A percentile compares a stretch with the other conserved stretches of the same genome.
These are phyloP conservation scores for Stellera chamaejasme DNA, from an alignment of 345 rosid species.

Conservation along the genomic window DNA sequence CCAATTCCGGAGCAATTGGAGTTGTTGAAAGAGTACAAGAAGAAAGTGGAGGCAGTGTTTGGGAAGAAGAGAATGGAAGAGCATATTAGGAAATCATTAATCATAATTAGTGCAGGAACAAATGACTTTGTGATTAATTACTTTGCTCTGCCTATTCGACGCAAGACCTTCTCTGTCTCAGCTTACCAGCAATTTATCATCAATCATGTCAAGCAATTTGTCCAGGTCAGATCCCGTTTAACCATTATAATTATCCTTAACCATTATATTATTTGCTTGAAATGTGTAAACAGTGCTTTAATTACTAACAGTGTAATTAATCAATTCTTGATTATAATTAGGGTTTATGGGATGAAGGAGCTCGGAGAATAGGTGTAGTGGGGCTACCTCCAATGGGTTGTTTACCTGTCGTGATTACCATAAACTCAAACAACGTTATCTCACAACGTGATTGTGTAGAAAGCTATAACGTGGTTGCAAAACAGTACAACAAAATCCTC, in stretches of 20 bases:
- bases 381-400: conserved; percentile 82
- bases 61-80: conserved; percentile 28
- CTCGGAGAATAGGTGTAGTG: conserved; percentile 30
- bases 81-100: conserved; percentile 27
- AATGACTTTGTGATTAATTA: conserved; percentile 56
- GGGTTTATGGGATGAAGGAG: conserved; percentile 60
- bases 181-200: conserved; percentile 52
- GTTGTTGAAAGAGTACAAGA: conserved; percentile 48
- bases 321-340: conserved; percentile 10
- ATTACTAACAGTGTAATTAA: no score
- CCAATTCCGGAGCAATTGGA: conserved; percentile 32
- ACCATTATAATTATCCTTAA: not conserved
- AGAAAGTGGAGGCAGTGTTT: conserved; percentile 25
- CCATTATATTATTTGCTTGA: no score
- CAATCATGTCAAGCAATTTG: conserved; percentile 27
- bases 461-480: conserved; percentile 31
- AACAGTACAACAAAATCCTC: conserved; percentile 39
- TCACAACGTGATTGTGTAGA: conserved; percentile 48
- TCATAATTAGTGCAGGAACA: conserved; percentile 42
- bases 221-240: conserved; percentile 31
- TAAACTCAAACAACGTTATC: conserved; percentile 29
- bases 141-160: conserved; percentile 44
- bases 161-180: conserved; percentile 35
- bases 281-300: no score
- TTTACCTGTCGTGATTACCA: conserved; percentile 59